Evolutionary conservation across 179 eudicot species (phyloP).

Genomic region (Camellia oleifera): DNA sequence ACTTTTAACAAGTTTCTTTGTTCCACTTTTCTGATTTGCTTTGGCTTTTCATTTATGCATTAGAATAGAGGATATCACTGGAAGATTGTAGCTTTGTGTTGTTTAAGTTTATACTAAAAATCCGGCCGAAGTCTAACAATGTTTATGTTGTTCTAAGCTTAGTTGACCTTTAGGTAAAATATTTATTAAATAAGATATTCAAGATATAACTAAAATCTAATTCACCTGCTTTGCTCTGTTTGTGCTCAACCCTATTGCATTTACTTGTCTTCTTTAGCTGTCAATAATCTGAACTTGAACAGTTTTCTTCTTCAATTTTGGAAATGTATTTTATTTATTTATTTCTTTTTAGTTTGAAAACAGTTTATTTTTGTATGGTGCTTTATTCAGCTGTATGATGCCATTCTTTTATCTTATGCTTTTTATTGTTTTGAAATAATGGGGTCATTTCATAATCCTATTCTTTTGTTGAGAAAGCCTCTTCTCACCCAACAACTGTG

Average conservation of each 20-base stretch:
- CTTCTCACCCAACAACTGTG: not conserved
- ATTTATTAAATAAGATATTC: not conserved
- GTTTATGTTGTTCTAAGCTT: not conserved
- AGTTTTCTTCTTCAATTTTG: slow-evolving; percentile 3
- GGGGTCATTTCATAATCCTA: not conserved
- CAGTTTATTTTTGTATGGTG: not conserved
- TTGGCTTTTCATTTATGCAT: not conserved
- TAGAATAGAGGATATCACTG: not conserved
- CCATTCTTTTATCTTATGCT: not conserved
- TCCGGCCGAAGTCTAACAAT: not conserved
- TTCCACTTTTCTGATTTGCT: not conserved
- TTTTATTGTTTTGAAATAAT: not conserved
- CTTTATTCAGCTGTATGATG: not conserved
- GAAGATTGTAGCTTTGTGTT: not conserved
- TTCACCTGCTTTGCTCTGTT: not conserved
- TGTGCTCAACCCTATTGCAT: not conserved
- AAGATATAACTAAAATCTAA: not conserved
- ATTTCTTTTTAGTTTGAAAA: not conserved
- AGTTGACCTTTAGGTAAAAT: not conserved
- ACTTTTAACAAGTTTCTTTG: not conserved
- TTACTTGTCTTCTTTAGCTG: not conserved
- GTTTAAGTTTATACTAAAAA: not conserved
- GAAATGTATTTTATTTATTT: not conserved
- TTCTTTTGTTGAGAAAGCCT: not conserved
- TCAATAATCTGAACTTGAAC: not conserved